phyloP scores from a whole-genome alignment of 805 yeast genomes.

The Kodamaea kaohsiungensis region DNA sequence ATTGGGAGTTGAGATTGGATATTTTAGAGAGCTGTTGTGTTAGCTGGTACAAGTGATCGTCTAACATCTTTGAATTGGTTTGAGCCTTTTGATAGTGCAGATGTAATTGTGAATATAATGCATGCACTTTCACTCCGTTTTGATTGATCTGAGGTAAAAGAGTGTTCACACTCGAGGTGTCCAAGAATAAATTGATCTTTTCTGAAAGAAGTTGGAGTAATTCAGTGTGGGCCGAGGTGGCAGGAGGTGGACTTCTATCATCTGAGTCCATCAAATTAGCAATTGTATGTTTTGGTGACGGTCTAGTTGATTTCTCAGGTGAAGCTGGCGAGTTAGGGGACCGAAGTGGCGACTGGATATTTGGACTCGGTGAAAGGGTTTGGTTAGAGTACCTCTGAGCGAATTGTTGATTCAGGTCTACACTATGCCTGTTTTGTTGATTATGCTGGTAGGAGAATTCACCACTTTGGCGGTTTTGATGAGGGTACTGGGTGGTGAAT shows the following conservation, averaged over 20 bases:
- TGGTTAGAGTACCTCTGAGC: not conserved
- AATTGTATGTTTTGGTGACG: not conserved
- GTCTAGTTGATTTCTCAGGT: not conserved
- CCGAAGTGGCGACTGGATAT: not conserved
- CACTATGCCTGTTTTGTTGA: not conserved
- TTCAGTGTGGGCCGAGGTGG: slow-evolving; percentile 4
- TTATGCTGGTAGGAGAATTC: not conserved
- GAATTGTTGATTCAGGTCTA: not conserved
- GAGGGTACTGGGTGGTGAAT: not conserved
- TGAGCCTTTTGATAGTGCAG: slow-evolving; percentile 38
- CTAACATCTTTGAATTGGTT: slow-evolving; percentile 35
- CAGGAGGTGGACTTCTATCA: not conserved
- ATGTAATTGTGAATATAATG: slow-evolving; percentile 31
- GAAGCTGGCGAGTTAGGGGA: not conserved
- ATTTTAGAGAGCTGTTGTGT: slow-evolving; percentile 24
- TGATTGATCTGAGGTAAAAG: slow-evolving; percentile 10
- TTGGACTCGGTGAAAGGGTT: not conserved
- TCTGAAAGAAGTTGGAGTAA: slow-evolving; percentile 6
- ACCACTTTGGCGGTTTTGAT: not conserved
- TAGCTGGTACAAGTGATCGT: slow-evolving; percentile 31
- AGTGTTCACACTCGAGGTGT: not conserved
- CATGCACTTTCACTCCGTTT: slow-evolving; percentile 22
- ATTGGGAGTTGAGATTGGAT: slow-evolving; percentile 24
- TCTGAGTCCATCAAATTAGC: slow-evolving; percentile 5
- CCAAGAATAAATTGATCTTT: slow-evolving; percentile 7